Evolutionary conservation across 805 yeast genomes (phyloP).

Genomic region (Nakazawaea molendinolei): DNA sequence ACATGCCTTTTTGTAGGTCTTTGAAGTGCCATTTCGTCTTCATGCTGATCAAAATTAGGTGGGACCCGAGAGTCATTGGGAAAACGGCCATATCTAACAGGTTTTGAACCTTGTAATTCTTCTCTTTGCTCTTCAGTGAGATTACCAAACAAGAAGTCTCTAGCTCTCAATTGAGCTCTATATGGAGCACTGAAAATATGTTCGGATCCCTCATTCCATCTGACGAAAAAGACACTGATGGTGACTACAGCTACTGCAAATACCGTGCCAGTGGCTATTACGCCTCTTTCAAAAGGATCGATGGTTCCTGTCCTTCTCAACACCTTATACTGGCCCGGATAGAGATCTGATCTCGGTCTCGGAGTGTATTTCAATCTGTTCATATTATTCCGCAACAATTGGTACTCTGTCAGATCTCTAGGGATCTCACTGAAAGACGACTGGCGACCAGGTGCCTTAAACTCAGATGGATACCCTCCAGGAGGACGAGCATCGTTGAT

Average conservation of each 20-base stretch:
- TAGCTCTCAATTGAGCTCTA: slow-evolving; percentile 48
- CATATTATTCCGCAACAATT: slow-evolving; percentile 68
- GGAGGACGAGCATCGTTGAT: slow-evolving; percentile 72
- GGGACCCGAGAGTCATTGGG: slow-evolving; percentile 1
- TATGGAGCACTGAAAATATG: slow-evolving; percentile 67
- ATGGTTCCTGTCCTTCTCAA: slow-evolving; percentile 52
- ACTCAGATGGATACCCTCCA: slow-evolving; percentile 83
- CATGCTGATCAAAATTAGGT: slow-evolving; percentile 16
- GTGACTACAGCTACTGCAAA: slow-evolving; percentile 42
- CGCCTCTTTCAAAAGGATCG: slow-evolving; percentile 50
- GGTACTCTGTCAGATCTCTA: slow-evolving; percentile 58
- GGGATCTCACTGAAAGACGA: slow-evolving; percentile 45
- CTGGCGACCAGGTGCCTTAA: slow-evolving; percentile 54
- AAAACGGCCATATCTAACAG: slow-evolving; percentile 25
- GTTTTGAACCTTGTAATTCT: slow-evolving; percentile 45
- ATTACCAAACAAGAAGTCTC: slow-evolving; percentile 46
- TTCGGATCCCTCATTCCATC: slow-evolving; percentile 84
- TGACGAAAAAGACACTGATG: slow-evolving; percentile 63
- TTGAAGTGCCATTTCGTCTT: slow-evolving; percentile 45
- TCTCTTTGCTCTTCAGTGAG: slow-evolving; percentile 54
- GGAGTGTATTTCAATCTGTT: slow-evolving; percentile 69
- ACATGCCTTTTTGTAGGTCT: slow-evolving; percentile 68
- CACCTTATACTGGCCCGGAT: slow-evolving; percentile 75
- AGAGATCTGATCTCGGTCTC: slow-evolving; percentile 63
- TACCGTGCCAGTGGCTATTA: slow-evolving; percentile 47